phyloP scores from a whole-genome alignment of 352 stramenopile genomes.

The Phytophthora pisi region DNA sequence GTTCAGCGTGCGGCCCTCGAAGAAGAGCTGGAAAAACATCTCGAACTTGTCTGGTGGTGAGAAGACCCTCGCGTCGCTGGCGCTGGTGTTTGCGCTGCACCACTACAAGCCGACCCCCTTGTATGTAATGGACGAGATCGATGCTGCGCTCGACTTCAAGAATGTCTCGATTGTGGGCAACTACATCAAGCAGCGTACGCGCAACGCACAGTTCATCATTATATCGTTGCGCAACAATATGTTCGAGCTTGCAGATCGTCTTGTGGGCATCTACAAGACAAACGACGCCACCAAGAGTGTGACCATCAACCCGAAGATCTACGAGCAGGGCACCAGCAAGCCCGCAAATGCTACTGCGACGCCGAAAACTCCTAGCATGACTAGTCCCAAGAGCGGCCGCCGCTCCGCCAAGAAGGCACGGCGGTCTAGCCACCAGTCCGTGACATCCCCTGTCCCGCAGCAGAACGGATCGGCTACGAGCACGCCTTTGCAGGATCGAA shows the following conservation, averaged over 20 bases:
- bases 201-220: constrained; percentile 99
- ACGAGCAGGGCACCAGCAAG: constrained; percentile 50
- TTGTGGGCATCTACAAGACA: constrained; percentile 99
- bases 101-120: constrained; percentile 99
- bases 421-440: constrained; percentile 38
- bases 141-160: constrained; percentile 97
- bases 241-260: constrained; percentile 99
- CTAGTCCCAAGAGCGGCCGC: constrained; percentile 28
- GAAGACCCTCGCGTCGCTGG: constrained; percentile 98
- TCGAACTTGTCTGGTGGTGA: constrained; percentile 98
- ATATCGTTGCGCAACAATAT: constrained; percentile 99
- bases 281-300: constrained; percentile 99
- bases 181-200: constrained; percentile 99
- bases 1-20: constrained; percentile 98
- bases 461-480: constrained; percentile 20
- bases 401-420: constrained; percentile 40
- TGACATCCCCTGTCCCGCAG: constrained; percentile 27
- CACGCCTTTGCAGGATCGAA: constrained; percentile 48
- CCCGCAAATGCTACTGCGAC: constrained; percentile 21
- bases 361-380: constrained; percentile 24
- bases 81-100: constrained; percentile 99
- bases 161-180: constrained; percentile 99
- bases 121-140: constrained; percentile 99
- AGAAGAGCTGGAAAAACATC: constrained; percentile 99
- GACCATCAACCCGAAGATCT: constrained; percentile 97